These are phyloP conservation scores for Peronospora destructor DNA, from an alignment of 352 stramenopile species.

Conservation along the genomic window DNA sequence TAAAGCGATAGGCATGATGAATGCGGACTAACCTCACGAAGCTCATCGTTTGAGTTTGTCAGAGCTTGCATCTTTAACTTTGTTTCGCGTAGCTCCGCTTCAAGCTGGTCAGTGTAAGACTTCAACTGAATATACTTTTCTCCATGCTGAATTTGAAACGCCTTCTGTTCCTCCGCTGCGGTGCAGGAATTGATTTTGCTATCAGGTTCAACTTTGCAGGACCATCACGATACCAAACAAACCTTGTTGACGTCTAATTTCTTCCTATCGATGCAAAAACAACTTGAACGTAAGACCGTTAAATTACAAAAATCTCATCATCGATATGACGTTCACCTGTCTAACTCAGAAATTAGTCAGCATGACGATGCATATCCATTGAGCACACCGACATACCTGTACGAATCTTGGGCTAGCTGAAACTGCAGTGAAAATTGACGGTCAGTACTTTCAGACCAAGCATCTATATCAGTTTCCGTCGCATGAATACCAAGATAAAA, in stretches of 20 bases:
- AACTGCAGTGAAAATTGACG: conserved; percentile 38
- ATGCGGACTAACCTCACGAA: conserved; percentile 47
- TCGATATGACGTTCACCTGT: conserved; percentile 33
- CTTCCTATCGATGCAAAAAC: conserved; percentile 33
- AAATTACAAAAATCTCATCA: not conserved
- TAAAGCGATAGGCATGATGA: not conserved
- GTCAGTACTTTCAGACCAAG: conserved; percentile 10
- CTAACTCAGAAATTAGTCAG: conserved; percentile 22
- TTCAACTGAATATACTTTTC: conserved; percentile 87
- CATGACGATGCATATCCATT: not conserved
- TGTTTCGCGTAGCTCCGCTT: conserved; percentile 73
- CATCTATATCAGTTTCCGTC: not conserved
- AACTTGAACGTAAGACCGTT: not conserved
- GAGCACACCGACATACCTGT: conserved; percentile 33
- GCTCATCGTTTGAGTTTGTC: conserved; percentile 67
- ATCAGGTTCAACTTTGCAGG: not conserved
- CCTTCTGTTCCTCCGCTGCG: conserved; percentile 72
- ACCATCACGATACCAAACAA: conserved; percentile 2
- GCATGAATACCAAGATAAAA: conserved; percentile 58
- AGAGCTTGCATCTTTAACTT: conserved; percentile 72
- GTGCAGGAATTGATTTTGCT: not conserved
- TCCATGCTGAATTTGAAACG: conserved; percentile 71
- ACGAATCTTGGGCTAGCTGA: conserved; percentile 78
- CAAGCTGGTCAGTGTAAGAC: conserved; percentile 75
- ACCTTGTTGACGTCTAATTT: conserved; percentile 73